Evolutionary conservation across 805 yeast species (phyloP).

Genomic region (Wickerhamiella hasegawae): DNA sequence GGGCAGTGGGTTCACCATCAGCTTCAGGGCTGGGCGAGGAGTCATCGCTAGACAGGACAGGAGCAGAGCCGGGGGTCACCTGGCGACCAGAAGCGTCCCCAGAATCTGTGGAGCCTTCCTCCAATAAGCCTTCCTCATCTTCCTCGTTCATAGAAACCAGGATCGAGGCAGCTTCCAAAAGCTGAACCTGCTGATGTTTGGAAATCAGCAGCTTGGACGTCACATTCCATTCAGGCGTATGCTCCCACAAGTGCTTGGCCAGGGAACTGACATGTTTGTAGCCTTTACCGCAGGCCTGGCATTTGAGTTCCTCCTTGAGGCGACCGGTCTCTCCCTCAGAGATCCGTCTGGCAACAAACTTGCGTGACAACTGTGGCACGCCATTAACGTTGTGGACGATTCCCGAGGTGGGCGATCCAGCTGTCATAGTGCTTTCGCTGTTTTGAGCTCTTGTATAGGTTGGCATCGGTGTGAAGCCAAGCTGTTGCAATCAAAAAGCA

Average conservation of each 20-base stretch:
- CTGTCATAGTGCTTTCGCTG: too few species aligned
- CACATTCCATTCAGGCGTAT: slow-evolving; percentile 85
- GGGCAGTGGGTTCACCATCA: not conserved
- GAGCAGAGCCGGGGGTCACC: not conserved
- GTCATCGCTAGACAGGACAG: not conserved
- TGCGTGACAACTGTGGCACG: slow-evolving; percentile 18
- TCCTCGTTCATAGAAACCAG: slow-evolving; percentile 52
- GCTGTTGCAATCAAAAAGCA: too few species aligned
- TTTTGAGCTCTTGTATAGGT: too few species aligned
- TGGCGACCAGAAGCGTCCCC: not conserved
- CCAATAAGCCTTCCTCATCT: slow-evolving; percentile 9
- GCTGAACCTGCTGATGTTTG: slow-evolving; percentile 80
- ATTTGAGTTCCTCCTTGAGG: slow-evolving; percentile 64
- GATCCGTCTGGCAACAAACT: slow-evolving; percentile 67
- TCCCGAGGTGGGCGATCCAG: not conserved
- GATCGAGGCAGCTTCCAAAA: slow-evolving; percentile 47
- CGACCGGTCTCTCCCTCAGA: slow-evolving; percentile 80
- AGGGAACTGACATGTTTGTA: slow-evolving; percentile 78
- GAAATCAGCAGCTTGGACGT: slow-evolving; percentile 66
- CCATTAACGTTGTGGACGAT: not conserved
- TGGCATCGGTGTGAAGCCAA: too few species aligned
- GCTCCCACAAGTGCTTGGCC: slow-evolving; percentile 86
- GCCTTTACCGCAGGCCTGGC: slow-evolving; percentile 87
- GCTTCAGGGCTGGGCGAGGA: not conserved
- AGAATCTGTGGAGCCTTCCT: not conserved